Conservation (phyloP, 2,329 filamentous ascomycete species). For the Dactylonectria estremocensis region DNA sequence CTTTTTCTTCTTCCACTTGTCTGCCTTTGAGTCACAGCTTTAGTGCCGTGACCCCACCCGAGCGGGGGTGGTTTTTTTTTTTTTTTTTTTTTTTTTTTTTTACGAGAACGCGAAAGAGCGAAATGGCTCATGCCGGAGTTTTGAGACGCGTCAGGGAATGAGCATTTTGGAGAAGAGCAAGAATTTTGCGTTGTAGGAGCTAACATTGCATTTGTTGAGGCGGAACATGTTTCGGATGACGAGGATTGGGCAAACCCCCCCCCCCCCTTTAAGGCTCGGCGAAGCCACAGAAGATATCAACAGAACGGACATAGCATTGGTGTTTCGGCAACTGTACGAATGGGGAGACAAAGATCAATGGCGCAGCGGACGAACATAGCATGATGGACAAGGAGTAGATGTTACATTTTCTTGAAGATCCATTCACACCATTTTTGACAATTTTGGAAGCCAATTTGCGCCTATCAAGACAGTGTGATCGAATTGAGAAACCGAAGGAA, state of each 20-base stretch:
- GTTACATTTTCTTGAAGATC: background rate
- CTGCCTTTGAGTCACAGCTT: conserved; percentile 14
- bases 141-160: conserved; percentile 28
- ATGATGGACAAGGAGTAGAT: conserved; percentile 3
- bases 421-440: background rate
- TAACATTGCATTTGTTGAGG: conserved; percentile 42
- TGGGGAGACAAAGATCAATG: conserved; percentile 14
- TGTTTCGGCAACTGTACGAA: conserved; percentile 18
- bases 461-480: background rate
- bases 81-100: conserved; percentile 18
- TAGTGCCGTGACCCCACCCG: conserved; percentile 29
- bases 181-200: background rate
- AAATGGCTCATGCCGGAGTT: conserved; percentile 41
- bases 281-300: conserved; percentile 22
- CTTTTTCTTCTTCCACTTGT: conserved; percentile 18
- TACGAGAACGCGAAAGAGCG: conserved; percentile 26
- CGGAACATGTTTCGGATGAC: conserved; percentile 24
- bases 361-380: conserved; percentile 14
- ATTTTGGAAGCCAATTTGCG: background rate
- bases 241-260: conserved; percentile 25
- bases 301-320: conserved; percentile 13
- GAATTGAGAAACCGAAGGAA: background rate
- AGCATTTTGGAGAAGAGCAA: conserved; percentile 31
- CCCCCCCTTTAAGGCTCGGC: conserved; percentile 20
- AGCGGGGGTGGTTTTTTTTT: conserved; percentile 25